phyloP scores from a whole-genome alignment of 371 early-diverging fungal species.

The Mucor irregularis region DNA sequence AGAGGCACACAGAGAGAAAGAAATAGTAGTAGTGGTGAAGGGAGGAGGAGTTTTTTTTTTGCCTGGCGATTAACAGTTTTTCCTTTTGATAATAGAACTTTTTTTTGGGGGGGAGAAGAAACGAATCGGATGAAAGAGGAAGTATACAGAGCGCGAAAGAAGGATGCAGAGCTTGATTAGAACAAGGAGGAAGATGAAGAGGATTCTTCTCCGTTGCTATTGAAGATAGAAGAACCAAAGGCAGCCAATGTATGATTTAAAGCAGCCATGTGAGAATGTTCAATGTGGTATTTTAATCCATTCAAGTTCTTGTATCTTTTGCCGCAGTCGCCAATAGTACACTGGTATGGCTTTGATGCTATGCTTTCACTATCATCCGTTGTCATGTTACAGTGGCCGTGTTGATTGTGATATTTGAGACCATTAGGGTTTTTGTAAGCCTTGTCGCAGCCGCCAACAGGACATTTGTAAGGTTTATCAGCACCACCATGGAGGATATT shows the following conservation, averaged over 20 bases:
- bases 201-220: neutral
- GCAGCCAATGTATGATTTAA: slow-evolving; percentile 42
- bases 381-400: slow-evolving; percentile 71
- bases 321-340: slow-evolving; percentile 83
- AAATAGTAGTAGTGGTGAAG: no score
- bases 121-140: neutral
- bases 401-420: slow-evolving; percentile 93
- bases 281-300: slow-evolving; percentile 95
- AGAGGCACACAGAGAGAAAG: no score
- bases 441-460: slow-evolving; percentile 85
- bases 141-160: neutral
- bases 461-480: slow-evolving; percentile 82
- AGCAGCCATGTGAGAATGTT: slow-evolving; percentile 77
- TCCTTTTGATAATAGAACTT: neutral
- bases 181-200: neutral
- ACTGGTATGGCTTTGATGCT: slow-evolving; percentile 82
- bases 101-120: neutral
- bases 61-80: no score
- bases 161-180: neutral
- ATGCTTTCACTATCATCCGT: slow-evolving; percentile 48
- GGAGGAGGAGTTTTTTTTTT: no score
- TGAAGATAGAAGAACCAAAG: slow-evolving; percentile 33
- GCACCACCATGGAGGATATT: slow-evolving; percentile 18
- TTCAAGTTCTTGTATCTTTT: slow-evolving; percentile 97
- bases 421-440: slow-evolving; percentile 98